These are phyloP conservation scores for Phytophthora pisi DNA, from an alignment of 352 stramenopile genomes.

Conservation along the genomic window DNA sequence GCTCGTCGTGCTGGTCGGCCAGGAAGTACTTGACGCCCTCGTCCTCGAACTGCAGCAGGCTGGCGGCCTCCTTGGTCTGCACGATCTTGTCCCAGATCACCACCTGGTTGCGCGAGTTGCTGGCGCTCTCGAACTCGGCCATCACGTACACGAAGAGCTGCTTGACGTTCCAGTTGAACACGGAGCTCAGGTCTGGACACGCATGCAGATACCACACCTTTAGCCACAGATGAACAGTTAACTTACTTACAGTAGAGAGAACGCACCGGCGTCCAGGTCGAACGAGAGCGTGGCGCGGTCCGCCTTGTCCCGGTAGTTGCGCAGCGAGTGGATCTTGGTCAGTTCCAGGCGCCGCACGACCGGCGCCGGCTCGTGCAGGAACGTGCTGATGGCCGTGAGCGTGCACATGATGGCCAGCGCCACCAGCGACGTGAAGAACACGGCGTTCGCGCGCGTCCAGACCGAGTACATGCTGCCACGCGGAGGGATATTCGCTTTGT, in stretches of 20 bases:
- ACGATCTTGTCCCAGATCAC: slow-evolving; percentile 90
- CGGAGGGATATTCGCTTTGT: slow-evolving; percentile 19
- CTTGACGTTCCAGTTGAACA: slow-evolving; percentile 93
- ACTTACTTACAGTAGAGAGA: neutral
- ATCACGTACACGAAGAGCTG: slow-evolving; percentile 90
- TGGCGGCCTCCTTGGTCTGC: slow-evolving; percentile 59
- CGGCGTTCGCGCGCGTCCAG: slow-evolving; percentile 84
- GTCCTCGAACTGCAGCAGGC: slow-evolving; percentile 54
- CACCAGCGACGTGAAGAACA: slow-evolving; percentile 85
- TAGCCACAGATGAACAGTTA: neutral
- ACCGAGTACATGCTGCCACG: slow-evolving; percentile 77
- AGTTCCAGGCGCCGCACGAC: slow-evolving; percentile 69
- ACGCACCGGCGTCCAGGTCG: slow-evolving; percentile 75
- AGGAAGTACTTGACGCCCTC: slow-evolving; percentile 87
- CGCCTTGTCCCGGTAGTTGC: slow-evolving; percentile 80
- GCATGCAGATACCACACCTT: neutral
- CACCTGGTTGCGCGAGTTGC: slow-evolving; percentile 78
- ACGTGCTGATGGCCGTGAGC: slow-evolving; percentile 78
- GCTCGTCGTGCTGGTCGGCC: slow-evolving; percentile 76
- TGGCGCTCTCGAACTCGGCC: slow-evolving; percentile 75
- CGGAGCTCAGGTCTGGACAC: slow-evolving; percentile 70
- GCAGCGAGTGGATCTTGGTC: slow-evolving; percentile 77
- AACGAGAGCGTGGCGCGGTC: slow-evolving; percentile 87
- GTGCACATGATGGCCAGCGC: slow-evolving; percentile 74
- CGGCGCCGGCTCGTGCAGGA: slow-evolving; percentile 59